phyloP scores from a whole-genome alignment of 1,139 yeast genomes.

The Kurtzmaniella quercitrusa region DNA sequence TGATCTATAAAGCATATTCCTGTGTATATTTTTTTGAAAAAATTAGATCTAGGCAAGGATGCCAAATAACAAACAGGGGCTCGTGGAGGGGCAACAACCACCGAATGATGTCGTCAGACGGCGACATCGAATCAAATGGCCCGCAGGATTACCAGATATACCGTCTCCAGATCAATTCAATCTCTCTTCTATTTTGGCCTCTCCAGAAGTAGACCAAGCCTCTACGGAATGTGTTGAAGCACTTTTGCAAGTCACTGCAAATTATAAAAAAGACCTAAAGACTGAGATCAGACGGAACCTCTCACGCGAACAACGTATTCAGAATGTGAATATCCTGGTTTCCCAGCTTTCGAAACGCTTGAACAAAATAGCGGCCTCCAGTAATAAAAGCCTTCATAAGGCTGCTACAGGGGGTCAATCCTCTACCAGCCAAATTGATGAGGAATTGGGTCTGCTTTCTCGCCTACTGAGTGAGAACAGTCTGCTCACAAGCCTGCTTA shows the following conservation, averaged over 20 bases:
- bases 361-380: slow-evolving; percentile 17
- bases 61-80: background rate
- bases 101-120: background rate
- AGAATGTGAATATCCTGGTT: slow-evolving; percentile 30
- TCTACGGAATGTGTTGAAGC: slow-evolving; percentile 30
- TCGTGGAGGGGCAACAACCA: background rate
- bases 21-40: background rate
- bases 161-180: slow-evolving; percentile 1
- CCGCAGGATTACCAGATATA: background rate
- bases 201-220: background rate
- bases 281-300: slow-evolving; percentile 31
- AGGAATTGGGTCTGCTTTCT: slow-evolving; percentile 14
- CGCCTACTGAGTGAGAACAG: slow-evolving; percentile 6
- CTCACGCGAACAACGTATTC: slow-evolving; percentile 35
- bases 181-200: background rate
- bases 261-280: slow-evolving; percentile 41
- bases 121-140: background rate
- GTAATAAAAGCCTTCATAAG: slow-evolving; percentile 18
- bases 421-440: slow-evolving; percentile 7
- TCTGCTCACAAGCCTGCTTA: background rate
- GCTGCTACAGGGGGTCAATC: slow-evolving; percentile 1
- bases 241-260: slow-evolving; percentile 28
- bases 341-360: slow-evolving; percentile 25
- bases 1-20: background rate
- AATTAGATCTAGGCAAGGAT: background rate